Conservation (phyloP, 1,284 basidiomycete species). For the Rhodotorula sp. region DNA sequence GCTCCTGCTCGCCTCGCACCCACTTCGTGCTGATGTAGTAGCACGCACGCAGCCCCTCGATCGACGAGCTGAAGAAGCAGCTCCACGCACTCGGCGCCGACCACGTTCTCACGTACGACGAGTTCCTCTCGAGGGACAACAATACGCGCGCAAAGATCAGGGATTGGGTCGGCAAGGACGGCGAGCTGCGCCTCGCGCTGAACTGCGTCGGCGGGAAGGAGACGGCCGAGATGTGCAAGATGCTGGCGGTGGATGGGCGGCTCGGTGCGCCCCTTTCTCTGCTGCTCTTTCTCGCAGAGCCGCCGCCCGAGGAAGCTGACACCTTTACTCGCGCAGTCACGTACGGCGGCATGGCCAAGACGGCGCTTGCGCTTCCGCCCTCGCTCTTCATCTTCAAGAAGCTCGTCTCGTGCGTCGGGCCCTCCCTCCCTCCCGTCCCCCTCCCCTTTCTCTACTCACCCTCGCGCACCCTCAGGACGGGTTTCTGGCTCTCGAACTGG, state of each 20-base stretch:
- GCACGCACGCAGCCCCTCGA: slow-evolving; percentile 59
- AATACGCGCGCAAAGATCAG: slow-evolving; percentile 53
- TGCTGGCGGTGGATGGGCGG: slow-evolving; percentile 53
- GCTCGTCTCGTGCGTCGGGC: slow-evolving; percentile 40
- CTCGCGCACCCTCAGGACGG: slow-evolving; percentile 20
- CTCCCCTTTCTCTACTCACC: background rate
- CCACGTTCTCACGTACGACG: slow-evolving; percentile 72
- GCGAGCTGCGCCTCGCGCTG: slow-evolving; percentile 60
- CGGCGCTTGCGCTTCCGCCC: slow-evolving; percentile 73
- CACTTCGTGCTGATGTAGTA: background rate
- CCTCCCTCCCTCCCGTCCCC: background rate
- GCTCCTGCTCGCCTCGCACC: background rate
- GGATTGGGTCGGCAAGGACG: slow-evolving; percentile 26
- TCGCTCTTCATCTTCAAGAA: slow-evolving; percentile 76
- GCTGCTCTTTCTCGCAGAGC: background rate
- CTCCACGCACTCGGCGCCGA: slow-evolving; percentile 67
- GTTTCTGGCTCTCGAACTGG: slow-evolving; percentile 60
- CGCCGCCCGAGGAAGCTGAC: background rate
- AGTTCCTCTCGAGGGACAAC: slow-evolving; percentile 55
- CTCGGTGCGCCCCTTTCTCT: slow-evolving; percentile 44
- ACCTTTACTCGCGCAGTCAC: slow-evolving; percentile 62
- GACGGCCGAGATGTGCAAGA: slow-evolving; percentile 66
- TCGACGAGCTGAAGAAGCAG: slow-evolving; percentile 55
- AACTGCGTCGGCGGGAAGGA: slow-evolving; percentile 77
- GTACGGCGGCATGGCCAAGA: slow-evolving; percentile 85